These are phyloP conservation scores for Salicornia ramosissima DNA, from an alignment of 148 eudicot species.

Conservation along the genomic window DNA sequence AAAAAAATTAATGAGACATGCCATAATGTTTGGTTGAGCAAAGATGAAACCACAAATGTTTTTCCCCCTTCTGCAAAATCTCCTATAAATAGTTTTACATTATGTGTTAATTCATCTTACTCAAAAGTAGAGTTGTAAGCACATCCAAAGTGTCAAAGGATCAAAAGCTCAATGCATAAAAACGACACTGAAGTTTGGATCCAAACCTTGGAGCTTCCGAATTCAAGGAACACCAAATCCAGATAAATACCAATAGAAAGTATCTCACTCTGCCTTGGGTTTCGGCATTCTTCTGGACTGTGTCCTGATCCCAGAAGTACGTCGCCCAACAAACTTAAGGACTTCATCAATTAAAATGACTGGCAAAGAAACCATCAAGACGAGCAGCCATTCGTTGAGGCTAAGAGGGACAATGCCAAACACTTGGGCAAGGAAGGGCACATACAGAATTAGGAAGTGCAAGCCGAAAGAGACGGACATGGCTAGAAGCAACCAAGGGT, in stretches of 20 bases:
- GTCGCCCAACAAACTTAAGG: constrained; percentile 76
- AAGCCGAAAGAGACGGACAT: constrained; percentile 71
- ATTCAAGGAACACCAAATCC: background rate
- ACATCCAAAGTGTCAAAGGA: constrained; percentile 21
- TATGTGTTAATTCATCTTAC: constrained; percentile 11
- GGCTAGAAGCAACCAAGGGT: constrained; percentile 65
- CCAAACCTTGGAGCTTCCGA: constrained; percentile 22
- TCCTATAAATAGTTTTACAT: constrained; percentile 26
- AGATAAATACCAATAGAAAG: constrained; percentile 1
- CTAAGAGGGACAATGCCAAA: constrained; percentile 73
- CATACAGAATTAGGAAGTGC: constrained; percentile 67
- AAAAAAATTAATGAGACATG: constrained; percentile 22
- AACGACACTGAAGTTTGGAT: background rate
- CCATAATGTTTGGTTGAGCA: constrained; percentile 14
- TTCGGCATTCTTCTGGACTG: constrained; percentile 21
- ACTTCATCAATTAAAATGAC: constrained; percentile 81
- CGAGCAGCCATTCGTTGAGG: constrained; percentile 61
- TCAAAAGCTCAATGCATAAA: constrained; percentile 12
- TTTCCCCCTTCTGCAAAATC: constrained; percentile 14
- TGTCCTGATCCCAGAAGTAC: constrained; percentile 35
- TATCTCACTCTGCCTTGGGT: constrained; percentile 45
- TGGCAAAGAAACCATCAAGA: constrained; percentile 52
- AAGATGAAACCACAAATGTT: constrained; percentile 16
- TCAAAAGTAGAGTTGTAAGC: constrained; percentile 13
- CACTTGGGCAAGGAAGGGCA: constrained; percentile 67